Percentiles rank a stretch among this genome's conserved stretches.
Conservation (phyloP, 2,329 filamentous ascomycete species). For the Fusarium sp. region DNA sequence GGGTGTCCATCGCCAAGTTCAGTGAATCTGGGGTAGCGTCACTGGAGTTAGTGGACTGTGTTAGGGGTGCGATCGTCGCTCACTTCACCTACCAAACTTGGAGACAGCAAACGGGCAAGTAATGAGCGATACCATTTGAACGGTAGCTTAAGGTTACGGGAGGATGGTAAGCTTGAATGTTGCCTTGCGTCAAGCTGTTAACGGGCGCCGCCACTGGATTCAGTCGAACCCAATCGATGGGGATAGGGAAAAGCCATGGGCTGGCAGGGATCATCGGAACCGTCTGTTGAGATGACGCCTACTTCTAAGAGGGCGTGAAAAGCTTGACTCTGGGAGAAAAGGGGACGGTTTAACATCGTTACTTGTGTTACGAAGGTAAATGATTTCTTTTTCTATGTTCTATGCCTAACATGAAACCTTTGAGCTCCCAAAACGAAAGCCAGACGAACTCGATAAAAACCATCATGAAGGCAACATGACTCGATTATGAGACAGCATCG, state of each 20-base stretch:
- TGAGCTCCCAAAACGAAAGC: neutral
- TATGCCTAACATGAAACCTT: neutral
- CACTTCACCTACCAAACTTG: neutral
- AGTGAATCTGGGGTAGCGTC: constrained; percentile 29
- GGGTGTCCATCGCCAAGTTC: constrained; percentile 16
- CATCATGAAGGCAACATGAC: neutral
- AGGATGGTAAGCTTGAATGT: neutral
- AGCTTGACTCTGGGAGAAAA: neutral
- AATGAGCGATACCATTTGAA: neutral
- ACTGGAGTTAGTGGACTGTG: neutral
- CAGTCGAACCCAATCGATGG: neutral
- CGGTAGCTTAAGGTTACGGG: neutral
- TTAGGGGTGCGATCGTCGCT: neutral
- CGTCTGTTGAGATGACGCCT: constrained; percentile 19
- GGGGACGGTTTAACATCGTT: neutral
- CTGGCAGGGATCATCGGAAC: constrained; percentile 35
- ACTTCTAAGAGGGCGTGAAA: neutral
- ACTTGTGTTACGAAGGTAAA: neutral
- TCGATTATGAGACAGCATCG: constrained; percentile 11
- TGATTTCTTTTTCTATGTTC: neutral
- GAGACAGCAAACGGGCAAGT: neutral
- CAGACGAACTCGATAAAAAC: neutral
- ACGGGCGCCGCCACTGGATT: constrained; percentile 16
- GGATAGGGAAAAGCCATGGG: neutral
- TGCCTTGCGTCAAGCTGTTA: neutral